Percentiles rank a stretch among this genome's conserved stretches.
These are phyloP conservation scores for Pleurotus djamor DNA, from an alignment of 768 basidiomycete species.

Conservation along the genomic window DNA sequence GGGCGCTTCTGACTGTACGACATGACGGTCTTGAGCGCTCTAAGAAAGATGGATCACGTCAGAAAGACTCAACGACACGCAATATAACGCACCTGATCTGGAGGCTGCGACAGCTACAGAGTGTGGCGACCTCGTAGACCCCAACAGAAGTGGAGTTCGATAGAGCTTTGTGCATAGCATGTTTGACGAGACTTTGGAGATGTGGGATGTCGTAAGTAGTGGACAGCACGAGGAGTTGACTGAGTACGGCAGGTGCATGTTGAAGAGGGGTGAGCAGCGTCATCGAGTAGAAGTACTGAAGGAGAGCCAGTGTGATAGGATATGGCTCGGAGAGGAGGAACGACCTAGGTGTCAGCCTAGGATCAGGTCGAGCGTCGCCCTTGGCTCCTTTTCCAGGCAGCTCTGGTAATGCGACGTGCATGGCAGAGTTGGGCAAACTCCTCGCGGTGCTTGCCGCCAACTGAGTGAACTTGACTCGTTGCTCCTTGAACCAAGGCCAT, in stretches of 20 bases:
- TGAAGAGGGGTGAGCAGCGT: constrained; percentile 88
- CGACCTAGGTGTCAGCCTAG: constrained; percentile 75
- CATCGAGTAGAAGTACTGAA: constrained; percentile 93
- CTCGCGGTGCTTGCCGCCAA: constrained; percentile 57
- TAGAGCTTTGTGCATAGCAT: constrained; percentile 89
- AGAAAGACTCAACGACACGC: constrained; percentile 12
- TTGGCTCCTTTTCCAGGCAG: constrained; percentile 48
- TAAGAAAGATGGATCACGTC: constrained; percentile 21
- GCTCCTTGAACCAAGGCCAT: constrained; percentile 94
- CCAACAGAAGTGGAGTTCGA: constrained; percentile 85
- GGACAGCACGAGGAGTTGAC: constrained; percentile 80
- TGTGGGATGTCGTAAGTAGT: constrained; percentile 80
- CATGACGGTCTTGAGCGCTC: constrained; percentile 84
- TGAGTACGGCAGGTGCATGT: constrained; percentile 85
- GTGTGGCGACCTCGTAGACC: constrained; percentile 93
- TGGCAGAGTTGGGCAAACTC: constrained; percentile 53
- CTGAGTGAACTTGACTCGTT: constrained; percentile 56
- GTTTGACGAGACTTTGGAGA: constrained; percentile 79
- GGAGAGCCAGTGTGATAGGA: constrained; percentile 80
- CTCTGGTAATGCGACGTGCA: constrained; percentile 64
- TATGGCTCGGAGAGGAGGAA: constrained; percentile 88
- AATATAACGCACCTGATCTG: constrained; percentile 72
- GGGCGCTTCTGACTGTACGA: constrained; percentile 79
- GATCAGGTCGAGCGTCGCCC: constrained; percentile 62
- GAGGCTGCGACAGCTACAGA: constrained; percentile 84